Conservation (phyloP, 148 eudicot genomes). For the Dysphania ambrosioides region DNA sequence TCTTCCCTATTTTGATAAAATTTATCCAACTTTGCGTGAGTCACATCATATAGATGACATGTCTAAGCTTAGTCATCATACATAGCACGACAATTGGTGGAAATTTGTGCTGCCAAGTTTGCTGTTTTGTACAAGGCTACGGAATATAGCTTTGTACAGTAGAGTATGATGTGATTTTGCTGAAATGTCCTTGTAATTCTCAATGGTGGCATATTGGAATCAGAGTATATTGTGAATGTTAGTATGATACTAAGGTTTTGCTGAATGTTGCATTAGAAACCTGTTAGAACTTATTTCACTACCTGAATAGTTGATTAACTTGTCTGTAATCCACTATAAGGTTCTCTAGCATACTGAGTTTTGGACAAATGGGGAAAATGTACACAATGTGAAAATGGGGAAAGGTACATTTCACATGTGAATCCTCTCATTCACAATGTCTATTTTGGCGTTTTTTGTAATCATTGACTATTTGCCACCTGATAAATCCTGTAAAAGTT, state of each 20-base stretch:
- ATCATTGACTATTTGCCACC: neutral
- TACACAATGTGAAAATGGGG: neutral
- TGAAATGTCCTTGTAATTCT: neutral
- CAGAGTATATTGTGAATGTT: neutral
- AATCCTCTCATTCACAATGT: neutral
- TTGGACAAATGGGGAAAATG: neutral
- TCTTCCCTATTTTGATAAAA: too few species aligned
- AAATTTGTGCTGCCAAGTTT: too few species aligned
- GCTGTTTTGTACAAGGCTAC: too few species aligned
- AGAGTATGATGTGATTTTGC: neutral
- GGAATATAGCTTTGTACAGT: neutral
- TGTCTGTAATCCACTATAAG: neutral
- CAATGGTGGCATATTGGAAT: neutral
- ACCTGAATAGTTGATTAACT: neutral
- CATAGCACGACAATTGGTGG: neutral
- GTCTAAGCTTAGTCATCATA: too few species aligned
- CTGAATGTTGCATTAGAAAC: neutral
- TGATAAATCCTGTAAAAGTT: neutral
- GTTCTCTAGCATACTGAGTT: neutral
- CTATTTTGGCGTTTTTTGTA: neutral
- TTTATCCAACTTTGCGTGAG: too few species aligned
- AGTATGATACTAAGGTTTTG: too few species aligned
- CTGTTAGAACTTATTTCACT: neutral
- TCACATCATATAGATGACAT: too few species aligned
- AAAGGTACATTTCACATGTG: neutral